Conservation (phyloP, 192 early-diverging fungal genomes). For the Chytriomyces hyalinus region DNA sequence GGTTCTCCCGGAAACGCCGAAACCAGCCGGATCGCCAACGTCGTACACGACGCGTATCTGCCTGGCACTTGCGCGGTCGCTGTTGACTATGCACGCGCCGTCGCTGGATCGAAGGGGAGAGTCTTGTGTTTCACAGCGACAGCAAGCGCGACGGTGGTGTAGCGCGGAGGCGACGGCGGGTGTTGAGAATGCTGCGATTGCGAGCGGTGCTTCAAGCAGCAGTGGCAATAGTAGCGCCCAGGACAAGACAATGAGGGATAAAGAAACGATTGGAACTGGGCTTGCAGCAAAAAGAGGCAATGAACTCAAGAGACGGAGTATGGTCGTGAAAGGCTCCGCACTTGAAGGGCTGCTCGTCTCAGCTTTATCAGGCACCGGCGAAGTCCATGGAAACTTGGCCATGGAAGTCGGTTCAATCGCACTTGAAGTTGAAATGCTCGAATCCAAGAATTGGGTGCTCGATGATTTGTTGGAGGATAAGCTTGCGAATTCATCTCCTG, state of each 20-base stretch:
- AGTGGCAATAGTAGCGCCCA: too few relatives aligned
- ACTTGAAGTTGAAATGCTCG: slow-evolving; percentile 7
- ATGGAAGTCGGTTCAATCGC: slow-evolving; percentile 21
- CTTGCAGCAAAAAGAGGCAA: not conserved
- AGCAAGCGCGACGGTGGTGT: not conserved
- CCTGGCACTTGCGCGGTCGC: slow-evolving; percentile 3
- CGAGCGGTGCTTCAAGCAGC: slow-evolving; percentile 12
- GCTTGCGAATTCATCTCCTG: not conserved
- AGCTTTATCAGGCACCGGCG: slow-evolving; percentile 19
- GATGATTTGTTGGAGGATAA: not conserved
- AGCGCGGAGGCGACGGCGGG: slow-evolving; percentile 8
- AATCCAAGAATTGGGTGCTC: not conserved
- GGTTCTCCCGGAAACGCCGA: slow-evolving; percentile 3
- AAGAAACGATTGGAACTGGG: not conserved
- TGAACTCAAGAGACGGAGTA: not conserved
- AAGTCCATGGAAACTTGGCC: slow-evolving; percentile 27
- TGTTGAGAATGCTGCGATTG: slow-evolving; percentile 14
- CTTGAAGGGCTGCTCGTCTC: slow-evolving; percentile 9
- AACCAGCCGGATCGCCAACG: slow-evolving; percentile 6
- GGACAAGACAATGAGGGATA: not conserved
- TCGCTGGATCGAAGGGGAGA: not conserved
- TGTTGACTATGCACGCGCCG: not conserved
- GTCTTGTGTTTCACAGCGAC: slow-evolving; percentile 4
- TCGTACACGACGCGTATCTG: slow-evolving; percentile 5
- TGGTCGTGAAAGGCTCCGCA: slow-evolving; percentile 16